Evolutionary conservation across 2,329 filamentous ascomycete genomes (phyloP).

Genomic region (Malbranchea zuffiana): DNA sequence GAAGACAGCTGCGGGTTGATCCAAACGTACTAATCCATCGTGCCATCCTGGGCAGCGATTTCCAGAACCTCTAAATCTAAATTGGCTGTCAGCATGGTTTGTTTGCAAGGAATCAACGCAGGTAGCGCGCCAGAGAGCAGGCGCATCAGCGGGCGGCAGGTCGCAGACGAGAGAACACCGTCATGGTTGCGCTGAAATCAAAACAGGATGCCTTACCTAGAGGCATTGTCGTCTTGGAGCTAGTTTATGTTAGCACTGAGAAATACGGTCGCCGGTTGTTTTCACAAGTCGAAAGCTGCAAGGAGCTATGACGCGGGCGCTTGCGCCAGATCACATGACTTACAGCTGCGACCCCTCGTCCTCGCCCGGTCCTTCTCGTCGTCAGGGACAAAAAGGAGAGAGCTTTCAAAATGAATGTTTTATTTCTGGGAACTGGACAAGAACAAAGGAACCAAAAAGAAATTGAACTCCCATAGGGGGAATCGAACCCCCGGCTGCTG

Average conservation of each 20-base stretch:
- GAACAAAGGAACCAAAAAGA: background rate
- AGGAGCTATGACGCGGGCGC: too few species aligned
- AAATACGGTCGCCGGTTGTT: too few species aligned
- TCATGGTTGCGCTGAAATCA: background rate
- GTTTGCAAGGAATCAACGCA: background rate
- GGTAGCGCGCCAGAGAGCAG: background rate
- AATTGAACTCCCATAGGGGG: slow-evolving; percentile 3
- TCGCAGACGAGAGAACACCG: background rate
- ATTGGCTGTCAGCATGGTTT: slow-evolving; percentile 17
- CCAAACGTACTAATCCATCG: slow-evolving; percentile 45
- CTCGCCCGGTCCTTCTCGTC: too few species aligned
- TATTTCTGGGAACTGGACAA: too few species aligned
- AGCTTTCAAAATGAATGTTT: too few species aligned
- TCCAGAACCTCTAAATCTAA: slow-evolving; percentile 45
- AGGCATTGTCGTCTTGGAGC: too few species aligned
- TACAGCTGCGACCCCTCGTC: too few species aligned
- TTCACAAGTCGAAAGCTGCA: too few species aligned
- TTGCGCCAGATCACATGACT: too few species aligned
- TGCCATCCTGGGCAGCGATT: slow-evolving; percentile 46
- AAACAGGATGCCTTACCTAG: slow-evolving; percentile 4
- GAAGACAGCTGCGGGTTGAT: slow-evolving; percentile 1
- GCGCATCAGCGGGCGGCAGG: background rate
- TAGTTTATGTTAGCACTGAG: too few species aligned
- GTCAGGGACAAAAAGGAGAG: too few species aligned
- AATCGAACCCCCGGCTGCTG: slow-evolving; percentile 3